Conservation (phyloP, 805 yeast species). For the Yarrowia osloensis region DNA sequence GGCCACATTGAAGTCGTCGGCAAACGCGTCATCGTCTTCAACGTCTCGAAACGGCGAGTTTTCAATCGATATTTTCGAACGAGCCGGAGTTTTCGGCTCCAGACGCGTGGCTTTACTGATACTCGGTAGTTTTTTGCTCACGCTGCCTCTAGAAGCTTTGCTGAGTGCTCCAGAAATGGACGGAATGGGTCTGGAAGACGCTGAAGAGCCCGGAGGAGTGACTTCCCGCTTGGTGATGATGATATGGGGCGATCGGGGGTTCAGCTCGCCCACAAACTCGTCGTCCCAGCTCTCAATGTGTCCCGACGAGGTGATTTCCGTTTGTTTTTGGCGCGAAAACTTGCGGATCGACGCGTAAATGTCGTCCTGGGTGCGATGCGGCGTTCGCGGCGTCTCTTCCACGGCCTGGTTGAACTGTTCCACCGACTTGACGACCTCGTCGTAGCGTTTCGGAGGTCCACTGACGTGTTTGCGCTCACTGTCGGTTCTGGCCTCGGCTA, state of each 20-base stretch:
- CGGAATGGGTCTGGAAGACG: not conserved
- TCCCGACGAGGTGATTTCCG: conserved; percentile 11
- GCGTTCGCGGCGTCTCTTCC: not conserved
- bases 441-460: conserved; percentile 14
- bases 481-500: conserved; percentile 39
- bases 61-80: conserved; percentile 9
- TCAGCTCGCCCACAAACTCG: conserved; percentile 26
- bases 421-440: conserved; percentile 21
- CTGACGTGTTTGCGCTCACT: conserved; percentile 14
- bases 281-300: conserved; percentile 28
- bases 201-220: conserved; percentile 42
- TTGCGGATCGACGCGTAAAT: conserved; percentile 15
- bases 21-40: conserved; percentile 20
- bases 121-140: not conserved
- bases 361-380: not conserved
- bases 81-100: conserved; percentile 17
- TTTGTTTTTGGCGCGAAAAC: conserved; percentile 24
- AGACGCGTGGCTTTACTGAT: not conserved
- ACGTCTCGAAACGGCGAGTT: conserved; percentile 19
- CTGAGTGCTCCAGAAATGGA: not conserved
- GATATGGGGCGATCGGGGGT: conserved; percentile 20
- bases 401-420: conserved; percentile 29
- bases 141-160: not conserved
- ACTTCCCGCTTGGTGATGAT: conserved; percentile 49
- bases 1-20: conserved; percentile 9